phyloP scores from a whole-genome alignment of 345 rosid genomes.

The Eutrema japonicum region DNA sequence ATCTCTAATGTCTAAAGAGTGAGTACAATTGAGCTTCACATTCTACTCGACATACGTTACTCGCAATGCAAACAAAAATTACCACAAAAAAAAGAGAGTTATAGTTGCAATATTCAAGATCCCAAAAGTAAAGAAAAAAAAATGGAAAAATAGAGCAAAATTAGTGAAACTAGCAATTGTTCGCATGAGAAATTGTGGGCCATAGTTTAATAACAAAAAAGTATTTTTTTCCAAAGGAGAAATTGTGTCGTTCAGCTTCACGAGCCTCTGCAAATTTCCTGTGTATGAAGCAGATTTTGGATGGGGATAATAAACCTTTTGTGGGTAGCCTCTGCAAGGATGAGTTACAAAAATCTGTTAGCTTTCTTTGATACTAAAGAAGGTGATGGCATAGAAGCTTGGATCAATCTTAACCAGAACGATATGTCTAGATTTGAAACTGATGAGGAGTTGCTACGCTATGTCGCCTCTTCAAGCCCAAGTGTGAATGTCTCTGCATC shows the following conservation, averaged over 20 bases:
- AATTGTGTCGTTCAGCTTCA: conserved; percentile 37
- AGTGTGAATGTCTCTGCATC: conserved; percentile 23
- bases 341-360: conserved; percentile 11
- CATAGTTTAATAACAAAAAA: background rate
- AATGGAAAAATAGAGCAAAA: too few species aligned
- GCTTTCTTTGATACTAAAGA: conserved; percentile 30
- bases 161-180: background rate
- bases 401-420: conserved; percentile 32
- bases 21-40: too few species aligned
- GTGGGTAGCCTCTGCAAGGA: too few species aligned
- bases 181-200: background rate
- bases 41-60: too few species aligned
- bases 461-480: conserved; percentile 30
- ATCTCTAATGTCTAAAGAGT: too few species aligned
- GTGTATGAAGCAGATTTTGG: conserved; percentile 38
- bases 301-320: conserved; percentile 16
- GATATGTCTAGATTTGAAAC: conserved; percentile 35
- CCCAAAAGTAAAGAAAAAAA: too few species aligned
- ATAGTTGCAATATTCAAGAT: too few species aligned
- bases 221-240: conserved; percentile 28
- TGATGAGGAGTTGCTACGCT: conserved; percentile 29
- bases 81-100: background rate
- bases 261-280: conserved; percentile 33
- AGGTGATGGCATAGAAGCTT: conserved; percentile 38
- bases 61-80: background rate